phyloP scores from a whole-genome alignment of 768 basidiomycete genomes.

The Tephrocybe rancida region DNA sequence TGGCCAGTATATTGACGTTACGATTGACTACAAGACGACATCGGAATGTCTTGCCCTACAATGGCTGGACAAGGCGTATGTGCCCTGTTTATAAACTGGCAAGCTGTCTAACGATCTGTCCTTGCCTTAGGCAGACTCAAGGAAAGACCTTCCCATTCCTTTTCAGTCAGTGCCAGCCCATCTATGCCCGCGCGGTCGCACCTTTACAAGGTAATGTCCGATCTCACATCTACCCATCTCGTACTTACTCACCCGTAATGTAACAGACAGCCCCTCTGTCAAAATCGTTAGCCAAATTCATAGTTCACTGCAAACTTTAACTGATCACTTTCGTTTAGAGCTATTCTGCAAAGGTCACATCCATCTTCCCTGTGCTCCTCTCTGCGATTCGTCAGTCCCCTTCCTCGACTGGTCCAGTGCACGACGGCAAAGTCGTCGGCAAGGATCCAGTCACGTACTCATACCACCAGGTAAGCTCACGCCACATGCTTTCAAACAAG shows the following conservation, averaged over 20 bases:
- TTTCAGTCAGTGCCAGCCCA: constrained; percentile 94
- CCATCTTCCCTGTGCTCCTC: constrained; percentile 83
- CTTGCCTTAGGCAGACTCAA: constrained; percentile 68
- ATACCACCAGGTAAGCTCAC: constrained; percentile 68
- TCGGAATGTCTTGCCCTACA: constrained; percentile 76
- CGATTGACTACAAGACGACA: constrained; percentile 73
- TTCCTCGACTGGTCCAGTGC: constrained; percentile 65
- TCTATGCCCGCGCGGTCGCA: constrained; percentile 78
- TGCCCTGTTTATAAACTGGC: constrained; percentile 4
- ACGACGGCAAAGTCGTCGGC: constrained; percentile 75
- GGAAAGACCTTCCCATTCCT: constrained; percentile 84
- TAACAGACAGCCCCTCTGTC: constrained; percentile 78
- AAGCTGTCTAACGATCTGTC: not conserved
- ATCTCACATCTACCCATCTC: not conserved
- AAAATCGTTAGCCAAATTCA: constrained; percentile 61
- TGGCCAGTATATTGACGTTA: constrained; percentile 54
- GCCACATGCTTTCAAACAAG: not conserved
- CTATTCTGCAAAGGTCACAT: constrained; percentile 80
- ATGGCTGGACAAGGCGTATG: constrained; percentile 83
- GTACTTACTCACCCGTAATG: not conserved
- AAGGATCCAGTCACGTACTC: constrained; percentile 73
- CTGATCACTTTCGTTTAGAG: constrained; percentile 45
- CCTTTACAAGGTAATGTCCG: constrained; percentile 69
- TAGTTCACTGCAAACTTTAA: not conserved
- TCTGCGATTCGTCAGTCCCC: constrained; percentile 85